A percentile compares a stretch with the other conserved stretches of the same genome.
phyloP scores from a whole-genome alignment of 2,329 filamentous ascomycete genomes.

The Aspergillus persii region DNA sequence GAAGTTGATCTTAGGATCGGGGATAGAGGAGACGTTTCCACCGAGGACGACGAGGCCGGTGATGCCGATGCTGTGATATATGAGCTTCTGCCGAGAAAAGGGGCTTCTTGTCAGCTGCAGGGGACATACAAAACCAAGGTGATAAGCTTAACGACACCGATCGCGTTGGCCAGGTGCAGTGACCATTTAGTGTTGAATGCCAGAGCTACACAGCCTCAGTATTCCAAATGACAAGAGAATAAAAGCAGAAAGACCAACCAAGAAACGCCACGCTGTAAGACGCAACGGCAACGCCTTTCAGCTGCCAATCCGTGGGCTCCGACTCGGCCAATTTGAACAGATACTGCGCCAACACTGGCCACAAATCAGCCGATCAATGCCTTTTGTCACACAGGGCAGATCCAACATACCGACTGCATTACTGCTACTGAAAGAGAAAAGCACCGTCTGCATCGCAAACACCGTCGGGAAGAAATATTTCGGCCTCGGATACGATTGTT shows the following conservation, averaged over 20 bases:
- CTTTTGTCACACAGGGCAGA: constrained; percentile 23
- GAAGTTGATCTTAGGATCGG: constrained; percentile 56
- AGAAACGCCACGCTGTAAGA: constrained; percentile 60
- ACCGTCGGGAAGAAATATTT: constrained; percentile 63
- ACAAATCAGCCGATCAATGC: background rate
- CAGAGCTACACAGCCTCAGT: constrained; percentile 32
- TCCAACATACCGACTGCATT: constrained; percentile 54
- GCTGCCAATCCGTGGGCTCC: constrained; percentile 58
- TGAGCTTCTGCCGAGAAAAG: background rate
- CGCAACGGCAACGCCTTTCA: constrained; percentile 65
- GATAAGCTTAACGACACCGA: constrained; percentile 59
- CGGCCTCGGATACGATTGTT: constrained; percentile 65
- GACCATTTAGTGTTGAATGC: constrained; percentile 59
- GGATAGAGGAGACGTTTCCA: constrained; percentile 49
- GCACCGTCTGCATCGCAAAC: constrained; percentile 63
- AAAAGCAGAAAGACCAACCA: constrained; percentile 40
- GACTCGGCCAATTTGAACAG: constrained; percentile 57
- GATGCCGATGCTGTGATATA: constrained; percentile 47
- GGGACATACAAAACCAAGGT: constrained; percentile 56
- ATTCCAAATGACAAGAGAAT: background rate
- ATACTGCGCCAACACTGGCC: constrained; percentile 60
- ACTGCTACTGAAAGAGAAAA: constrained; percentile 64
- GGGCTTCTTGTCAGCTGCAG: background rate
- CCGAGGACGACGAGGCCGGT: constrained; percentile 63
- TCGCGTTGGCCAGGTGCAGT: constrained; percentile 54